These are phyloP conservation scores for Deuterostichococcus epilithicus DNA, from an alignment of 139 green algal species.

Conservation along the genomic window DNA sequence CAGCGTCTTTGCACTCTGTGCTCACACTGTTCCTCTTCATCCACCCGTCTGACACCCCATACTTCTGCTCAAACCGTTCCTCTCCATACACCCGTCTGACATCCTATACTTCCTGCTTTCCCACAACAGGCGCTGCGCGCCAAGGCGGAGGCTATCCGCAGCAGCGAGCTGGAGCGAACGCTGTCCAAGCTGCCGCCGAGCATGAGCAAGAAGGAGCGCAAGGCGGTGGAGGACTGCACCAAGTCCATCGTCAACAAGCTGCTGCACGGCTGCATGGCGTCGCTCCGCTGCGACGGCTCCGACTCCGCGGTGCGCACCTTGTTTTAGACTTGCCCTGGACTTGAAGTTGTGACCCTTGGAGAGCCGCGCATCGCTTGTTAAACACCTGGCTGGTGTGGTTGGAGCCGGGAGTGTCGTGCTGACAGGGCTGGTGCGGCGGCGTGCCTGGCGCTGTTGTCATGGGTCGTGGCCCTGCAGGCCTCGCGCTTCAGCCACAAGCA, in stretches of 20 bases:
- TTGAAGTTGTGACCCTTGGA: background rate
- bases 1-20: no score
- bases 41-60: background rate
- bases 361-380: background rate
- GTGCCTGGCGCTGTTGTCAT: slow-evolving; percentile 78
- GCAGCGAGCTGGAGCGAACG: slow-evolving; percentile 90
- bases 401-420: background rate
- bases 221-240: slow-evolving; percentile 90
- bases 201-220: slow-evolving; percentile 95
- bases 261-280: slow-evolving; percentile 97
- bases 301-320: slow-evolving; percentile 47
- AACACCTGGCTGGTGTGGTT: background rate
- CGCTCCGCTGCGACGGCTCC: slow-evolving; percentile 87
- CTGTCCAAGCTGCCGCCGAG: slow-evolving; percentile 84
- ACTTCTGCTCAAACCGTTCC: background rate
- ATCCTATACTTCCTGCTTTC: background rate
- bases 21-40: background rate
- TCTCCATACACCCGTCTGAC: background rate
- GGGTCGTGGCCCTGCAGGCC: no score
- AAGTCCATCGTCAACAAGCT: slow-evolving; percentile 98
- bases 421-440: slow-evolving; percentile 58
- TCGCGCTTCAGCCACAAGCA: no score
- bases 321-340: background rate
- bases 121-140: slow-evolving; percentile 59
- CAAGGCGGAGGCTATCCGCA: slow-evolving; percentile 90